phyloP scores from a whole-genome alignment of 1,284 basidiomycete species.

The Trichosporon coremiiforme region DNA sequence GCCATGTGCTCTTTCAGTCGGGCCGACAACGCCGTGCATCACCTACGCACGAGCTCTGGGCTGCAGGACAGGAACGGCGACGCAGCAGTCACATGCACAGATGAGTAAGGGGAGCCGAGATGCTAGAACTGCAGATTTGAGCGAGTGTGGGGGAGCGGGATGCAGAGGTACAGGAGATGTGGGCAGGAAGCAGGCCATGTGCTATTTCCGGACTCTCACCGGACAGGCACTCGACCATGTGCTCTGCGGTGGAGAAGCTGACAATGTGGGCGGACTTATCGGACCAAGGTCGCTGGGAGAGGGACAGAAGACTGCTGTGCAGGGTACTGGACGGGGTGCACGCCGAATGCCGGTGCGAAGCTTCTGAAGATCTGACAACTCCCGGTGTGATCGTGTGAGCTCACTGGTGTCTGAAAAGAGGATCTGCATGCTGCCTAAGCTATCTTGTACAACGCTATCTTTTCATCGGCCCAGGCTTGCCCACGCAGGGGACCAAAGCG shows the following conservation, averaged over 20 bases:
- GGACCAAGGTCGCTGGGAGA: background rate
- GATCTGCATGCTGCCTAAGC: background rate
- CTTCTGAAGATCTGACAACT: no score
- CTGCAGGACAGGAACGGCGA: background rate
- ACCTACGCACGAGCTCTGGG: background rate
- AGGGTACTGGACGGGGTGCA: no score
- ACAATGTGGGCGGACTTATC: background rate
- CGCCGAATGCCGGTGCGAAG: background rate
- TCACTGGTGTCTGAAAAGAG: no score
- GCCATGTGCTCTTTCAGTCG: background rate
- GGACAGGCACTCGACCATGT: background rate
- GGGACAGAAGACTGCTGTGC: background rate
- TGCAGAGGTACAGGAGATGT: no score
- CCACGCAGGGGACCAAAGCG: no score
- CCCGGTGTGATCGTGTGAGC: background rate
- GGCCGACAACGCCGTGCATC: constrained; percentile 3
- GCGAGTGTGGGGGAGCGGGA: no score
- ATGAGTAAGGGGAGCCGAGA: no score
- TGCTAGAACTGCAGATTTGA: background rate
- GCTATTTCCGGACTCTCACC: background rate
- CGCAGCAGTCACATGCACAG: background rate
- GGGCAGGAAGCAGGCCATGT: no score
- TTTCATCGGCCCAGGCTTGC: no score
- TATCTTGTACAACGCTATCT: background rate
- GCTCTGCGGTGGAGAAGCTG: background rate